Percentiles rank a stretch among this genome's conserved stretches.
These are phyloP conservation scores for Eucalyptus marginata DNA, from an alignment of 345 rosid species.

Conservation along the genomic window DNA sequence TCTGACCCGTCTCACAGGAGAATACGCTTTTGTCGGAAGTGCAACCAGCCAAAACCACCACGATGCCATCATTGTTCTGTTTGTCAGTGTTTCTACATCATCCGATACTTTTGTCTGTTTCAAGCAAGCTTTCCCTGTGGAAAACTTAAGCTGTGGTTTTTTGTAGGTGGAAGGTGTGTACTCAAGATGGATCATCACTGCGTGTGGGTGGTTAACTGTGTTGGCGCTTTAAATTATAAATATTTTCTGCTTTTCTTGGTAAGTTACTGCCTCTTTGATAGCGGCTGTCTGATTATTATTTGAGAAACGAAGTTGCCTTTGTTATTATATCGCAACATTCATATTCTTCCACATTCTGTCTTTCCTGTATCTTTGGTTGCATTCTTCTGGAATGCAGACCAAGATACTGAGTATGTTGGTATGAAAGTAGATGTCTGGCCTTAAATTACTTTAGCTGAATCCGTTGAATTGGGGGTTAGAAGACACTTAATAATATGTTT, in stretches of 20 bases:
- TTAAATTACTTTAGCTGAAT: background rate
- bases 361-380: background rate
- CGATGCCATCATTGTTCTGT: slow-evolving; percentile 96
- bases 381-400: background rate
- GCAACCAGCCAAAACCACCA: slow-evolving; percentile 87
- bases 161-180: slow-evolving; percentile 79
- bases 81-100: slow-evolving; percentile 35
- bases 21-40: slow-evolving; percentile 74
- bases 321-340: background rate
- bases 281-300: background rate
- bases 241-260: slow-evolving; percentile 95
- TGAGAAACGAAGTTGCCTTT: background rate
- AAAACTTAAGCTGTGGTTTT: background rate
- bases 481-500: background rate
- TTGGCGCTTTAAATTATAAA: slow-evolving; percentile 90
- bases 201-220: slow-evolving; percentile 99
- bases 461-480: background rate
- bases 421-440: background rate
- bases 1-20: slow-evolving; percentile 46
- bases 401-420: background rate
- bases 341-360: background rate
- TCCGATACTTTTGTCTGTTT: background rate
- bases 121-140: background rate
- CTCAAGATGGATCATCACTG: slow-evolving; percentile 99
- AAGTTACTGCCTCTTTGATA: slow-evolving; percentile 6